phyloP scores from a whole-genome alignment of 2,329 filamentous ascomycete species.

The Biscogniauxia mediterranea region DNA sequence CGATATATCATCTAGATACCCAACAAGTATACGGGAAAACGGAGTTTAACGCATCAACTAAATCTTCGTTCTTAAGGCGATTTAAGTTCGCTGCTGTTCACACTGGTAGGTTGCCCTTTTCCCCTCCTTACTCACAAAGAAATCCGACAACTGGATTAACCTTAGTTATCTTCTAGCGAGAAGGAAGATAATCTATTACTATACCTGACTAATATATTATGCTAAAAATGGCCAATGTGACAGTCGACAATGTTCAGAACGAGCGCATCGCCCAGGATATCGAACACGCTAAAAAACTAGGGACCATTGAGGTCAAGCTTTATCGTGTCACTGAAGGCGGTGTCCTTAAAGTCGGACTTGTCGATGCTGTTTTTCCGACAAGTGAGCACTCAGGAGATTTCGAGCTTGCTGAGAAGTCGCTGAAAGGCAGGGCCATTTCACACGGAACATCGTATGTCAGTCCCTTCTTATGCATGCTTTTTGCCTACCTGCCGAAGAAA shows the following conservation, averaged over 20 bases:
- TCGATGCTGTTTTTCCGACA: too few relatives aligned
- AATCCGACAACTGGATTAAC: neutral
- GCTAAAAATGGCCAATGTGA: neutral
- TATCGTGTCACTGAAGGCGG: too few relatives aligned
- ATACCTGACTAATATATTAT: neutral
- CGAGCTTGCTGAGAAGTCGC: conserved; percentile 33
- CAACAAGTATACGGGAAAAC: too few relatives aligned
- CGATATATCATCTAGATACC: too few relatives aligned
- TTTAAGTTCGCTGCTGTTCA: conserved; percentile 30
- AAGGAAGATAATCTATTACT: too few relatives aligned
- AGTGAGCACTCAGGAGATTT: neutral
- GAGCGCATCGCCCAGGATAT: conserved; percentile 27
- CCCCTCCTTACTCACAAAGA: neutral
- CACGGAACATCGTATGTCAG: conserved; percentile 32
- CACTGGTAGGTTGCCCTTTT: conserved; percentile 18
- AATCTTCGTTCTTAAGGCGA: conserved; percentile 11
- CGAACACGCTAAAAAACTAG: conserved; percentile 22
- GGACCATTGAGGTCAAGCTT: conserved; percentile 28
- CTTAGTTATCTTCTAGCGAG: neutral
- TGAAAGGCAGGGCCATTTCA: conserved; percentile 35
- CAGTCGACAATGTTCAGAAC: conserved; percentile 26
- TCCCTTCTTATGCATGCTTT: too few relatives aligned
- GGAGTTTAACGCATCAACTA: neutral
- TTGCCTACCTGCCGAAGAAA: neutral
- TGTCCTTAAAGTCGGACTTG: too few relatives aligned